A percentile compares a stretch with the other conserved stretches of the same genome.
Evolutionary conservation across 192 early-diverging fungal genomes (phyloP).

Genomic region (Linnemannia zychae): DNA sequence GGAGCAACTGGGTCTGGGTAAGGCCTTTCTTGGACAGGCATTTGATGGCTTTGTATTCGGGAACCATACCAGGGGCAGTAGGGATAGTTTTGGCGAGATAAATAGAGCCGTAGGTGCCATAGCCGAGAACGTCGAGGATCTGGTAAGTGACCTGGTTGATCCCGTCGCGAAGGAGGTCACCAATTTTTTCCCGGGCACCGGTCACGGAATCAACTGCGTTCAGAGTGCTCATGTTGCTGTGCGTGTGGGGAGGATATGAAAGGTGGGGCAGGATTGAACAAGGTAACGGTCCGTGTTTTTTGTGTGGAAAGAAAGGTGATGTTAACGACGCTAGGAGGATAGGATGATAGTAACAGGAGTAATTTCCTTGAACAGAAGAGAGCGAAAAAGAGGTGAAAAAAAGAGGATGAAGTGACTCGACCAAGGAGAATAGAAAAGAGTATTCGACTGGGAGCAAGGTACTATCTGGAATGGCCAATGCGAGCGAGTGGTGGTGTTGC

Average conservation of each 20-base stretch:
- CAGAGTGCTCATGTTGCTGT: conserved; percentile 27
- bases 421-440: conserved; percentile 24
- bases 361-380: not conserved
- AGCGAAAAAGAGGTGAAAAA: conserved; percentile 11
- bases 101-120: conserved; percentile 83
- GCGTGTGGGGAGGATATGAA: conserved; percentile 3
- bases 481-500: not conserved
- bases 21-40: conserved; percentile 65
- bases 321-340: conserved; percentile 1
- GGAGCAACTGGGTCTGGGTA: conserved; percentile 54
- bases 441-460: conserved; percentile 35
- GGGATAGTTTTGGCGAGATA: conserved; percentile 67
- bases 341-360: not conserved
- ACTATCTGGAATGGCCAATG: not conserved
- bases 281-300: conserved; percentile 12
- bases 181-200: conserved; percentile 38
- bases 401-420: conserved; percentile 26
- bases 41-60: conserved; percentile 73
- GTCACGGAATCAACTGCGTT: conserved; percentile 51
- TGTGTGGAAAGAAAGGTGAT: conserved; percentile 1
- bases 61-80: conserved; percentile 17
- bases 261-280: not conserved
- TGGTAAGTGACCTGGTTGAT: conserved; percentile 52
- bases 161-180: conserved; percentile 29
- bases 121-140: conserved; percentile 70